These are phyloP conservation scores for Xylariaceae sp. DNA, from an alignment of 2,329 filamentous ascomycete species.

Conservation along the genomic window DNA sequence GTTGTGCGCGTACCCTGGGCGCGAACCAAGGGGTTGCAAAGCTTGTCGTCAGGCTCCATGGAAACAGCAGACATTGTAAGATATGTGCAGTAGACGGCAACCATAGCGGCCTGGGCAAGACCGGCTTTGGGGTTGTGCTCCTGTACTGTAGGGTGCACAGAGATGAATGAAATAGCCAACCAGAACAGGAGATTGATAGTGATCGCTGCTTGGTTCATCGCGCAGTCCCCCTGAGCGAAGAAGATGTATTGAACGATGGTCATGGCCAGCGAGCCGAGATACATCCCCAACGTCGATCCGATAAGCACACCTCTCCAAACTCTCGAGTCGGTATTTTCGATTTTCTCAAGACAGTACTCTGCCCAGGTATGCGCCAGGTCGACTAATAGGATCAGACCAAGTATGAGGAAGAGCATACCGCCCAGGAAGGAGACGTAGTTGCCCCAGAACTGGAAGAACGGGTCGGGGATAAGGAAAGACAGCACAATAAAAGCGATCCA, in stretches of 20 bases:
- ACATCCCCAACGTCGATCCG: conserved; percentile 93
- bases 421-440: conserved; percentile 89
- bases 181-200: conserved; percentile 90
- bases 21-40: conserved; percentile 89
- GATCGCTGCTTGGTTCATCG: conserved; percentile 97
- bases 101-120: conserved; percentile 96
- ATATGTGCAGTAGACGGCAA: conserved; percentile 97
- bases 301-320: conserved; percentile 88
- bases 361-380: conserved; percentile 97
- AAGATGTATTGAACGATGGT: conserved; percentile 97
- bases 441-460: conserved; percentile 94
- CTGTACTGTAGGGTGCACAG: conserved; percentile 88
- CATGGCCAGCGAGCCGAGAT: conserved; percentile 87
- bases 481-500: conserved; percentile 88
- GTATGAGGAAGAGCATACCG: conserved; percentile 90
- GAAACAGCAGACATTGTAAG: conserved; percentile 97
- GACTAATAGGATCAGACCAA: conserved; percentile 90
- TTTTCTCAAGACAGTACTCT: conserved; percentile 92
- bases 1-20: conserved; percentile 88
- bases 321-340: conserved; percentile 84
- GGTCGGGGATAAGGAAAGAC: conserved; percentile 94
- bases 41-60: conserved; percentile 93
- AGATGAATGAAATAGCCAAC: conserved; percentile 79
- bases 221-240: conserved; percentile 81
- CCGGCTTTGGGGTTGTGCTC: conserved; percentile 92